Evolutionary conservation across 2,329 filamentous ascomycete species (phyloP), one percentile per base, ranked within the genome.

Genomic region (Talaromyces sp.): DNA sequence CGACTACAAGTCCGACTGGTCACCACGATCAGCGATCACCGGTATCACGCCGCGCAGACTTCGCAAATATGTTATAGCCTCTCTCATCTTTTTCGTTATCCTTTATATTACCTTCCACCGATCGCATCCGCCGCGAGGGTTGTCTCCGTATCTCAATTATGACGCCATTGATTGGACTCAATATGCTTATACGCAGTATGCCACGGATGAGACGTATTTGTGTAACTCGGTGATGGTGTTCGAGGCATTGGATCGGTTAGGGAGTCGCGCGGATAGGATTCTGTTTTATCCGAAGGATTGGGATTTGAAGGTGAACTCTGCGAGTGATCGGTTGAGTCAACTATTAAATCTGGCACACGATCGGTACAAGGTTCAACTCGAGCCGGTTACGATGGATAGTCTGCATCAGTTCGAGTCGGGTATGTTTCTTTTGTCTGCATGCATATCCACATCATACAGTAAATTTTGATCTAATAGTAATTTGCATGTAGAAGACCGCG

Each of bases 291-390:
- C 79, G 1, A 69, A 76, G n/a, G 68, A 73, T 22, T 79, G 78
- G 78, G 76, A 78, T 67, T 67, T 77, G 49, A 56, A 71, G 4
- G 68, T 77, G 3, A 71, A 74, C 11, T 68, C 68, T 57, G 68
- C 70, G 17, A 66, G 64, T 37, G 75, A 77, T 66, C 73, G 77
- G 17, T 70, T 74, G 43, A 81, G 81, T 65, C 80, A 83, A 67
- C 71, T 86, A 66, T 72, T 86, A 15, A 69, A 79, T 6, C 67
- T 83, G 69, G 85, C 85, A 25, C 76, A 78, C 67, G 78, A 82
- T 62, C 72, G 76, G 22, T 86, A 84, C 73, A 78, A 81, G 9
- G 84, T 82, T 39, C 79, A 82, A 63, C 71, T 86, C 50, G 74
- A 81, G 60, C 83, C 84, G 13, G 77, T 84, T 47, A 35, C 41